Percentiles rank a stretch among this genome's conserved stretches.
Evolutionary conservation across 2,329 filamentous ascomycete genomes (phyloP).

Genomic region (Cytospora piceicola): DNA sequence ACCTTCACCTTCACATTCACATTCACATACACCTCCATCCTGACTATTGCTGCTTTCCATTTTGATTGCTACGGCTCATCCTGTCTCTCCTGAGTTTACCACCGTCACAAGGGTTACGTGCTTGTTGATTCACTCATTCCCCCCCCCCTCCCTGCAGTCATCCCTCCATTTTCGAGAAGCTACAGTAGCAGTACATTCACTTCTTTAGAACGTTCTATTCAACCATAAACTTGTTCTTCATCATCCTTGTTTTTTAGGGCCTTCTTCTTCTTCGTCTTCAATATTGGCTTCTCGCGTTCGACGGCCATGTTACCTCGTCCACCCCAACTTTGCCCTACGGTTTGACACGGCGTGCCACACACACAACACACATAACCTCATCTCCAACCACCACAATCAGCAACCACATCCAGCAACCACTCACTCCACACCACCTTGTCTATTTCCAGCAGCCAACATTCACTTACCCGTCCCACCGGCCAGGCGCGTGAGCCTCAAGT

Average conservation of each 20-base stretch:
- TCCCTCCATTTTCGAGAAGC: background rate
- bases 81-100: background rate
- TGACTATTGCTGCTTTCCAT: background rate
- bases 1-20: no score
- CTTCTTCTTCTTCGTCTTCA: background rate
- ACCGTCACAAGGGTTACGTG: slow-evolving; percentile 1
- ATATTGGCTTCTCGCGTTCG: background rate
- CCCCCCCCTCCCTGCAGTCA: background rate
- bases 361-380: slow-evolving; percentile 15
- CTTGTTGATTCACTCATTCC: slow-evolving; percentile 2
- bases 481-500: slow-evolving; percentile 24
- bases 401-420: background rate
- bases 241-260: background rate
- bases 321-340: slow-evolving; percentile 1
- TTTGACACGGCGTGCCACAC: slow-evolving; percentile 7
- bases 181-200: background rate
- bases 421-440: background rate
- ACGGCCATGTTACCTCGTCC: slow-evolving; percentile 11
- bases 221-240: background rate
- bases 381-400: background rate
- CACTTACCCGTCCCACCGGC: slow-evolving; percentile 16
- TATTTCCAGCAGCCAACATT: slow-evolving; percentile 14
- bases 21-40: background rate
- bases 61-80: background rate
- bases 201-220: background rate